phyloP scores from a whole-genome alignment of 169 alveolate genomes.

The Perkinsus marinus region DNA sequence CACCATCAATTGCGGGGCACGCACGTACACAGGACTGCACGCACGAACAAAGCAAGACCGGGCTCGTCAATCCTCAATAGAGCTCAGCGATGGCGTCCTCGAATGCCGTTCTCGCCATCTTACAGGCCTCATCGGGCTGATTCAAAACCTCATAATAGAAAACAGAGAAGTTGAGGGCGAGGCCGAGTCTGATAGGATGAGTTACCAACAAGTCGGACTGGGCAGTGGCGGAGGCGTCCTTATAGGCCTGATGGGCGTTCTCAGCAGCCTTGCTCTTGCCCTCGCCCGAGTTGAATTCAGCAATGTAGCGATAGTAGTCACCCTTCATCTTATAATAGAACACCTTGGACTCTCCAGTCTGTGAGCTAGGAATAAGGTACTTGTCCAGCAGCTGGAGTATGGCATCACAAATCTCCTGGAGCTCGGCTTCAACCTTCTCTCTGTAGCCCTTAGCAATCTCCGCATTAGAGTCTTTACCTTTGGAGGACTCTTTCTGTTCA shows the following conservation, averaged over 20 bases:
- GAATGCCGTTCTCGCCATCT: slow-evolving; percentile 83
- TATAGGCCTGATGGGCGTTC: slow-evolving; percentile 85
- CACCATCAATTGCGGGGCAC: too few relatives aligned
- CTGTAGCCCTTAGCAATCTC: slow-evolving; percentile 69
- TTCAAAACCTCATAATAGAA: slow-evolving; percentile 87
- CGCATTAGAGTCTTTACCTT: slow-evolving; percentile 61
- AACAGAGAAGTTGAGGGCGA: slow-evolving; percentile 85
- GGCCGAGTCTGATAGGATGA: slow-evolving; percentile 82
- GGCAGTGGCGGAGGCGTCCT: slow-evolving; percentile 86
- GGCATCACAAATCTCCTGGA: slow-evolving; percentile 77
- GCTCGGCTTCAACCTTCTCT: slow-evolving; percentile 80
- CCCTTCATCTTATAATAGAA: slow-evolving; percentile 98
- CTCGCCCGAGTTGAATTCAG: slow-evolving; percentile 91
- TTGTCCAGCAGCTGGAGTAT: slow-evolving; percentile 71
- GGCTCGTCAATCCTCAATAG: too few relatives aligned
- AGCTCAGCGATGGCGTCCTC: slow-evolving; percentile 72
- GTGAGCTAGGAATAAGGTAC: slow-evolving; percentile 73
- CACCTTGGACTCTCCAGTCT: slow-evolving; percentile 78
- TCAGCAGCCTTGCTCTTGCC: slow-evolving; percentile 85
- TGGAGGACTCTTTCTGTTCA: slow-evolving; percentile 81
- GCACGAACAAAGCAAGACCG: too few relatives aligned
- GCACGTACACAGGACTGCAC: too few relatives aligned
- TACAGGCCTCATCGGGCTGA: slow-evolving; percentile 94
- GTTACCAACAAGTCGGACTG: slow-evolving; percentile 72
- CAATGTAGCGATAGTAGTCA: slow-evolving; percentile 92